A percentile compares a stretch with the other conserved stretches of the same genome.
phyloP scores from a whole-genome alignment of 805 yeast species.

The Maudiozyma turicensis region DNA sequence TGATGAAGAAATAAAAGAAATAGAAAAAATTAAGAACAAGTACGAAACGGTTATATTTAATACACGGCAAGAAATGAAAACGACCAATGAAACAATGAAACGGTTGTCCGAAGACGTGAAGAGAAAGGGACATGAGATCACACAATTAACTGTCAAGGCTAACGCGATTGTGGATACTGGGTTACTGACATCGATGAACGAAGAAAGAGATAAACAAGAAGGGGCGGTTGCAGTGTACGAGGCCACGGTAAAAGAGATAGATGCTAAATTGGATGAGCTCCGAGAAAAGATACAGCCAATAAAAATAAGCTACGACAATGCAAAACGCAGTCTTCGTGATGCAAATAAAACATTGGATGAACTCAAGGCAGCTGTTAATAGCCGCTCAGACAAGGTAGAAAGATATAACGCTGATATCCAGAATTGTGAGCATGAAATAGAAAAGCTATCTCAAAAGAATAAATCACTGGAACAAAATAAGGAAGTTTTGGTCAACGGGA shows the following conservation, averaged over 20 bases:
- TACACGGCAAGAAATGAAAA: conserved; percentile 4
- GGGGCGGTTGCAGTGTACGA: conserved; percentile 19
- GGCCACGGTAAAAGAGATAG: conserved; percentile 20
- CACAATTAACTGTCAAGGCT: conserved; percentile 16
- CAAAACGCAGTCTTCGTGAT: conserved; percentile 6
- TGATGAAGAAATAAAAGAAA: conserved; percentile 12
- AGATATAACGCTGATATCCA: conserved; percentile 20
- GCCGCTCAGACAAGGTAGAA: conserved; percentile 12
- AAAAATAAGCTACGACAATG: conserved; percentile 11
- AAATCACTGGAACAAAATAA: conserved; percentile 18
- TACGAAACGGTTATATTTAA: conserved; percentile 7
- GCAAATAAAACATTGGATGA: conserved; percentile 10
- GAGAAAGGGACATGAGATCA: conserved; percentile 24
- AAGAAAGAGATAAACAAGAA: conserved; percentile 19
- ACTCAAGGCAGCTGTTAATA: conserved; percentile 11
- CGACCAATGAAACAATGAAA: conserved; percentile 25
- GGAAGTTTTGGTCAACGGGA: conserved; percentile 21
- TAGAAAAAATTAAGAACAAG: conserved; percentile 20
- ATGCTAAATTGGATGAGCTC: conserved; percentile 14
- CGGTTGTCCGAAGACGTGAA: conserved; percentile 16
- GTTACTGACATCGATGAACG: conserved; percentile 13
- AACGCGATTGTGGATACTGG: conserved; percentile 26
- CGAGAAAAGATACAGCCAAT: conserved; percentile 13
- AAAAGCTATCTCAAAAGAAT: conserved; percentile 11
- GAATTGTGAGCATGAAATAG: conserved; percentile 15